Conservation (phyloP, 805 yeast species). For the Priceomyces medius region DNA sequence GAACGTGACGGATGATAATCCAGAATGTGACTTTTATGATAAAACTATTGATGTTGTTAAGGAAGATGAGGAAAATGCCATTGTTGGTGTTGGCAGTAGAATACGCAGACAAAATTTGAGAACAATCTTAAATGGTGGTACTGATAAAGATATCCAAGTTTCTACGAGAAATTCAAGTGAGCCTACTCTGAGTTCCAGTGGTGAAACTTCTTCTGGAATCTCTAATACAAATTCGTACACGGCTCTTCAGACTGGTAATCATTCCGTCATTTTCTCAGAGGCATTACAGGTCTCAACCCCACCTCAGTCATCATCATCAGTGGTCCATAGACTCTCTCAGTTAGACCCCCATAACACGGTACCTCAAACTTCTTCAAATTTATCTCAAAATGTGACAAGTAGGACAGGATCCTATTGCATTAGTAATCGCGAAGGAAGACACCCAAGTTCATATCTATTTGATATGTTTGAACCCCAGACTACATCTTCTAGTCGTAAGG, state of each 20-base stretch:
- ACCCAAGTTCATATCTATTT: slow-evolving; percentile 24
- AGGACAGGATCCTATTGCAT: slow-evolving; percentile 7
- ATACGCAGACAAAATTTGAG: slow-evolving; percentile 51
- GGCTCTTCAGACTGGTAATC: slow-evolving; percentile 14
- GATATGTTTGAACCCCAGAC: slow-evolving; percentile 34
- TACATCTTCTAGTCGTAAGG: slow-evolving; percentile 26
- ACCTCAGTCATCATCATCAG: slow-evolving; percentile 7
- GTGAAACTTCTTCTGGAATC: slow-evolving; percentile 22
- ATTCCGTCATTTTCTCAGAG: slow-evolving; percentile 35
- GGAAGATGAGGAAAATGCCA: slow-evolving; percentile 74
- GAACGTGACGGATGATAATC: slow-evolving; percentile 20
- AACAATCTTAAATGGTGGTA: slow-evolving; percentile 30
- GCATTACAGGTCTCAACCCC: slow-evolving; percentile 18
- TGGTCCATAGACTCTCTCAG: neutral
- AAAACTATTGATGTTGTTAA: slow-evolving; percentile 37
- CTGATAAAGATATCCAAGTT: slow-evolving; percentile 23
- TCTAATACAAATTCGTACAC: slow-evolving; percentile 18
- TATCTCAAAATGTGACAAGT: slow-evolving; percentile 12
- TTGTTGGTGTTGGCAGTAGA: slow-evolving; percentile 74
- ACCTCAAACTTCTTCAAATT: slow-evolving; percentile 18
- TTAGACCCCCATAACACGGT: slow-evolving; percentile 2
- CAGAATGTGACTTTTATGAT: slow-evolving; percentile 12
- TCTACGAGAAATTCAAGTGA: slow-evolving; percentile 24
- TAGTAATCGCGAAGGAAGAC: slow-evolving; percentile 30
- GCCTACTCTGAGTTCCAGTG: slow-evolving; percentile 28